Evolutionary conservation across 2,329 filamentous ascomycete species (phyloP).

Genomic region (Claviceps purpurea): DNA sequence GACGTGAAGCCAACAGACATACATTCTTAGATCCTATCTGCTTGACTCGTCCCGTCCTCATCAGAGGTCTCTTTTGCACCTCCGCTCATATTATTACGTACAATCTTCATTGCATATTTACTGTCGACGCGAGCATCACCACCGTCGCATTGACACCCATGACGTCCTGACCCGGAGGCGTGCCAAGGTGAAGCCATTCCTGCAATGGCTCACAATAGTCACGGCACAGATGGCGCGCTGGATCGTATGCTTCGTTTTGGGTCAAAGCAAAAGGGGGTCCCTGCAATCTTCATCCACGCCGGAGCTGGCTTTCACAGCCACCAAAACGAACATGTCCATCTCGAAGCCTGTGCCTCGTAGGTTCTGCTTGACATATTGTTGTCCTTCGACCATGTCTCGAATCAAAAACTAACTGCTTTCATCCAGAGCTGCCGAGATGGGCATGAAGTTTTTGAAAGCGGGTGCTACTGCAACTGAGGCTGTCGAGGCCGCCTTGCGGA

Average conservation of each 20-base stretch:
- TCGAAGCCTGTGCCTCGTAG: slow-evolving; percentile 80
- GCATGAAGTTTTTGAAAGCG: slow-evolving; percentile 65
- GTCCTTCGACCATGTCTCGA: background rate
- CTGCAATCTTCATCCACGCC: slow-evolving; percentile 88
- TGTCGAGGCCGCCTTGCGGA: slow-evolving; percentile 74
- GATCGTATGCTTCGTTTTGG: slow-evolving; percentile 25
- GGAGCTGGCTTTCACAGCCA: slow-evolving; percentile 88
- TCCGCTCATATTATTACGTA: background rate
- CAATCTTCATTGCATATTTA: slow-evolving; percentile 7
- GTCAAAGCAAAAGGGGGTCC: slow-evolving; percentile 27
- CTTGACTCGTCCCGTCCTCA: background rate
- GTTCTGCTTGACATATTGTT: slow-evolving; percentile 17
- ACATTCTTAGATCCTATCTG: background rate
- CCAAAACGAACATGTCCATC: slow-evolving; percentile 71
- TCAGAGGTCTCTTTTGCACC: slow-evolving; percentile 2
- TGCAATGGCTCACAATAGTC: slow-evolving; percentile 34
- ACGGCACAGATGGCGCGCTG: slow-evolving; percentile 27
- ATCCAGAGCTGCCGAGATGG: slow-evolving; percentile 66
- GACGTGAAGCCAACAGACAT: background rate
- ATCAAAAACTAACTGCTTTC: background rate
- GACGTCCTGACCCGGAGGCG: slow-evolving; percentile 18
- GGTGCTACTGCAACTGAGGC: slow-evolving; percentile 77
- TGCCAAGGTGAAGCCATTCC: slow-evolving; percentile 14
- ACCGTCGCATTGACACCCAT: slow-evolving; percentile 7
- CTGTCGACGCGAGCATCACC: background rate